Evolutionary conservation across 228 moss, liverwort and hornwort species (phyloP).

Genomic region (Sphagnum fallax): DNA sequence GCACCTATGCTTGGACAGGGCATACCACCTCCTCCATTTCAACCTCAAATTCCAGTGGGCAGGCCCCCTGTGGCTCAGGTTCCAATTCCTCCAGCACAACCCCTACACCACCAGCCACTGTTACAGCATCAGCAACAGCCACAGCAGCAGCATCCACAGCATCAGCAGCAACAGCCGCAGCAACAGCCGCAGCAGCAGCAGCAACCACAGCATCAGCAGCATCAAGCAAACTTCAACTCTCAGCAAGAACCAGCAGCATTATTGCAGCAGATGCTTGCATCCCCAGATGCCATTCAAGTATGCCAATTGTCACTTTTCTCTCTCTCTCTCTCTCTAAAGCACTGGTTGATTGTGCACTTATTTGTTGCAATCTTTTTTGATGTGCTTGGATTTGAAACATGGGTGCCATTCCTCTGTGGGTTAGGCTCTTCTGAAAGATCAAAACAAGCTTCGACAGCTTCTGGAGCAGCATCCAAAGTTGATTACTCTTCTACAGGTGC

Average conservation of each 20-base stretch:
- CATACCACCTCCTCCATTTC: slow-evolving; percentile 17
- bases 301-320: not conserved
- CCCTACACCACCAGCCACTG: slow-evolving; percentile 24
- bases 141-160: slow-evolving; percentile 32
- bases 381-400: not conserved
- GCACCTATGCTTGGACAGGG: slow-evolving; percentile 25
- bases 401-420: not conserved
- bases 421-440: slow-evolving; percentile 93
- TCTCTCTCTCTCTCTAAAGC: not conserved
- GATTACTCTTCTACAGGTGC: slow-evolving; percentile 85
- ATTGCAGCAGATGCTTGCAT: slow-evolving; percentile 89
- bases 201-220: slow-evolving; percentile 31
- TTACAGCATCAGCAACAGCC: slow-evolving; percentile 35
- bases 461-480: slow-evolving; percentile 97
- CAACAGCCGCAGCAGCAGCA: slow-evolving; percentile 19
- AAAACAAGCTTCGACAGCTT: slow-evolving; percentile 89
- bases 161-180: slow-evolving; percentile 31
- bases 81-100: slow-evolving; percentile 5
- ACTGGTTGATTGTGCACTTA: not conserved
- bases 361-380: not conserved
- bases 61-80: slow-evolving; percentile 39
- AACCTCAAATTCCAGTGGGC: slow-evolving; percentile 68
- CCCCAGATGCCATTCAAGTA: slow-evolving; percentile 97
- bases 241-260: slow-evolving; percentile 78
- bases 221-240: slow-evolving; percentile 35